Evolutionary conservation across 1,284 basidiomycete species (phyloP).

Genomic region (Irpex rosettiformis): DNA sequence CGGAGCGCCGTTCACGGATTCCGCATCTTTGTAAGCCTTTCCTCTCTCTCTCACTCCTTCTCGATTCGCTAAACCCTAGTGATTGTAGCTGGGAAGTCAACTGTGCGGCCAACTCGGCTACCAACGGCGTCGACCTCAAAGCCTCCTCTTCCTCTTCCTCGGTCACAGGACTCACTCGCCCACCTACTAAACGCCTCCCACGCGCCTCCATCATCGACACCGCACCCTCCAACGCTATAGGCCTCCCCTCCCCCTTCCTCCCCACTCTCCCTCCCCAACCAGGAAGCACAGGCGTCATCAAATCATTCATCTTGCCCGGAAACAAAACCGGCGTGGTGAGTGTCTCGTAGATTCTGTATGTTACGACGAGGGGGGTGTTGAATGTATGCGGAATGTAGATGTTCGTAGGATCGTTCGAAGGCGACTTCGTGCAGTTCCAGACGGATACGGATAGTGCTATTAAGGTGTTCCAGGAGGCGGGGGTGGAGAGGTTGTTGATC

Average conservation of each 20-base stretch:
- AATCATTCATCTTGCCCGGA: conserved; percentile 55
- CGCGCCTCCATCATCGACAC: conserved; percentile 45
- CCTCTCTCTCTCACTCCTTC: not conserved
- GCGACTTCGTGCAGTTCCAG: conserved; percentile 50
- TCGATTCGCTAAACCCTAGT: not conserved
- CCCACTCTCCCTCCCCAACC: conserved; percentile 44
- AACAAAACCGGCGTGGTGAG: conserved; percentile 58
- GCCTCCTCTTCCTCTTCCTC: too few relatives aligned
- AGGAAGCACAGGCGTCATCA: conserved; percentile 52
- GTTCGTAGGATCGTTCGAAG: conserved; percentile 60
- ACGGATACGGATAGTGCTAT: conserved; percentile 46
- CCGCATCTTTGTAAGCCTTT: conserved; percentile 46
- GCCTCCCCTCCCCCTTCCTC: conserved; percentile 45
- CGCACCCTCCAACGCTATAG: conserved; percentile 37
- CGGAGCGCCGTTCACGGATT: conserved; percentile 49
- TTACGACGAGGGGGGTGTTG: not conserved
- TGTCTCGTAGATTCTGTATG: conserved; percentile 13
- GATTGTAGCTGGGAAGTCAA: conserved; percentile 52
- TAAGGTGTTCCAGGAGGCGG: conserved; percentile 41
- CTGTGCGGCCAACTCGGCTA: conserved; percentile 49
- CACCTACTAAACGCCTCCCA: conserved; percentile 14
- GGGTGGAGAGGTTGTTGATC: conserved; percentile 50
- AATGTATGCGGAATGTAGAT: conserved; percentile 34
- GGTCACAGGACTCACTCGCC: not conserved
- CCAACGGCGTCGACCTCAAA: conserved; percentile 55